Percentiles rank a stretch among this genome's conserved stretches.
phyloP scores from a whole-genome alignment of 148 eudicot species.

The Selenicereus undatus region DNA sequence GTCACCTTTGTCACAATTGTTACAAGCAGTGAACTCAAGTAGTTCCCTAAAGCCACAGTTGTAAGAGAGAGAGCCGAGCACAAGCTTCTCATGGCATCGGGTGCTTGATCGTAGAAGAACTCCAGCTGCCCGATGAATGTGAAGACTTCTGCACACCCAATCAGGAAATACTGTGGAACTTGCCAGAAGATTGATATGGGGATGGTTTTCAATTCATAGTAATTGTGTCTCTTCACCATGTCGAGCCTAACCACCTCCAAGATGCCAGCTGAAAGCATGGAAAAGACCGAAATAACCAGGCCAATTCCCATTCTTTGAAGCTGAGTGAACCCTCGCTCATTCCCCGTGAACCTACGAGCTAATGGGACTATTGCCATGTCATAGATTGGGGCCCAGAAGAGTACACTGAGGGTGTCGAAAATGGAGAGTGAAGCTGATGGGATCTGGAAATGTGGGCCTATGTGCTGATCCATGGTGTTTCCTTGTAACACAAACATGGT shows the following conservation, averaged over 20 bases:
- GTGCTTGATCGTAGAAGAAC: conserved; percentile 71
- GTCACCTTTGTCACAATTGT: conserved; percentile 42
- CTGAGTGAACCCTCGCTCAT: conserved; percentile 46
- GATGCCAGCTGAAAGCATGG: conserved; percentile 48
- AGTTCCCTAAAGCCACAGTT: conserved; percentile 48
- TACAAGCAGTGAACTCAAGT: conserved; percentile 48
- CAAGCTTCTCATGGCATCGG: conserved; percentile 69
- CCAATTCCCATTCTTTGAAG: conserved; percentile 64
- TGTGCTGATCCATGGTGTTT: conserved; percentile 54
- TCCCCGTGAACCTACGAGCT: conserved; percentile 41
- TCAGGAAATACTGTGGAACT: conserved; percentile 54
- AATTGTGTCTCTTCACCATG: conserved; percentile 36
- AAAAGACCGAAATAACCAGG: conserved; percentile 37
- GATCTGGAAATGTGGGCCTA: conserved; percentile 45
- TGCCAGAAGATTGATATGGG: conserved; percentile 71
- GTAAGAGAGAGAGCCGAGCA: conserved; percentile 56
- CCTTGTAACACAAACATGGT: conserved; percentile 69
- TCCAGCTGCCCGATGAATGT: conserved; percentile 55
- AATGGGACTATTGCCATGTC: conserved; percentile 37
- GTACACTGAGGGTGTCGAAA: conserved; percentile 57
- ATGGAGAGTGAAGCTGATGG: conserved; percentile 59
- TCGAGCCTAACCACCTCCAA: conserved; percentile 48
- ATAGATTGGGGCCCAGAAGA: conserved; percentile 56
- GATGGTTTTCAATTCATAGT: conserved; percentile 32
- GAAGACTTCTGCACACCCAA: conserved; percentile 67